Base-by-base conservation (phyloP, 495 filamentous ascomycete genomes). In the Daldinia childiae region DNA sequence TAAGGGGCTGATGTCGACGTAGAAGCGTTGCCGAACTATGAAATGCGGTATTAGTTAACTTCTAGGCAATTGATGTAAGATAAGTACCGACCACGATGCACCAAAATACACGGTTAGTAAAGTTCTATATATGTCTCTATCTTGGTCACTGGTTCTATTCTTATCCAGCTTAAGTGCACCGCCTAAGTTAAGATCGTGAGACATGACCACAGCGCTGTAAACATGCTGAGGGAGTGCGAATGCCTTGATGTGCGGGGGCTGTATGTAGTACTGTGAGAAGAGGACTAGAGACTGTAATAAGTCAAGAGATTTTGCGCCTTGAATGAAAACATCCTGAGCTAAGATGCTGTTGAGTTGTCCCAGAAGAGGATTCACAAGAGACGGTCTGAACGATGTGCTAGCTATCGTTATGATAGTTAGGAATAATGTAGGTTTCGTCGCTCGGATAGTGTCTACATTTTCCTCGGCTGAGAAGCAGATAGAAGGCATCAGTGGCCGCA, bases 211-310 rank as follows among this genome's bases (percentile, higher is more conserved):
- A 12, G 70, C 70, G 32, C 70, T 68, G 14, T 73, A 73, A 14
- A 67, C 19, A 29, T 73, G 70, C 21, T 73, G 70, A n/a, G 70
- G 70, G 2, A 73, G 48, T 32, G 64, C 70, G 8, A 73, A 73
- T 0, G 64, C n/a, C 15, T 52, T 64, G 24, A 68, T 62, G 4
- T 73, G 48, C 1, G 64, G 64, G 6, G 70, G 70, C 6, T 73
- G 70, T 45, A 73, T 65, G 30, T 73, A 73, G 38, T 73, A 73
- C 50, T 73, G 70, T 11, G 70, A 73, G 56, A 68, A 73, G 26
- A 73, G 61, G 27, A 65, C 30, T 6, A 73, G 17, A 14, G 70
- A 68, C 26, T 73, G 70, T 17, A 73, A 41, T 11, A 73, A 51
- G 61, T 73, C 70, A 26, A 68, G 56, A 43, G 70, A 73, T 11